Evolutionary conservation across 2,329 filamentous ascomycete species (phyloP).

Genomic region (Alternaria gansuensis): DNA sequence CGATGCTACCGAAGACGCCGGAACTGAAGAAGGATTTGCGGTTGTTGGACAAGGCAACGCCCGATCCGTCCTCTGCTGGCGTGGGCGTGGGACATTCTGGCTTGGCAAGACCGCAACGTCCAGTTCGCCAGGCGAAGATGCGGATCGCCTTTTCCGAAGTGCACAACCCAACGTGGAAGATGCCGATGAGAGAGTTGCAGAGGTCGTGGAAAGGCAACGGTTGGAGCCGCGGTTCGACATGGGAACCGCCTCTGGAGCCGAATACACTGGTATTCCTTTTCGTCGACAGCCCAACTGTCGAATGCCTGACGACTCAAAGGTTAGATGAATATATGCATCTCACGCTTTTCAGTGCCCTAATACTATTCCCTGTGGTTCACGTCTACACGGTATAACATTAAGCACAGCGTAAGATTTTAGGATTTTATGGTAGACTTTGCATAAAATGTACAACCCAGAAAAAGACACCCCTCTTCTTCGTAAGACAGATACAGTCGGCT

Average conservation of each 20-base stretch:
- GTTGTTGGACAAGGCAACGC: constrained; percentile 55
- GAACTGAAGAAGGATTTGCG: constrained; percentile 27
- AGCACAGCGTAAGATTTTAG: no score
- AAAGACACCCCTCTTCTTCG: no score
- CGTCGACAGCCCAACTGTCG: neutral
- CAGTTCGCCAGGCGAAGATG: constrained; percentile 7
- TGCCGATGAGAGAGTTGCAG: neutral
- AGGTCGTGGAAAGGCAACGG: neutral
- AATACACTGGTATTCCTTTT: neutral
- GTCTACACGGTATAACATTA: no score
- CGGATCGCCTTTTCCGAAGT: constrained; percentile 7
- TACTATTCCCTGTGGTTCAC: no score
- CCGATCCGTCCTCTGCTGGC: constrained; percentile 57
- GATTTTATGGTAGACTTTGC: no score
- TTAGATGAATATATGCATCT: no score
- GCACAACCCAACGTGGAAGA: neutral
- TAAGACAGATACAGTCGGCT: neutral
- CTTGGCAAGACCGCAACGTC: constrained; percentile 23
- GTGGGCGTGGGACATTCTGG: constrained; percentile 43
- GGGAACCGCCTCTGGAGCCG: neutral
- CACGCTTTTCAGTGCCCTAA: no score
- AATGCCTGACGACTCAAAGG: neutral
- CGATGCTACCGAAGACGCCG: constrained; percentile 9
- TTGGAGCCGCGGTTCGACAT: constrained; percentile 12
- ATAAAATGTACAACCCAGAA: no score